Percentiles rank a stretch among this genome's conserved stretches.
These are phyloP conservation scores for Haematococcus lacustris DNA, from an alignment of 139 green algal species.

Conservation along the genomic window DNA sequence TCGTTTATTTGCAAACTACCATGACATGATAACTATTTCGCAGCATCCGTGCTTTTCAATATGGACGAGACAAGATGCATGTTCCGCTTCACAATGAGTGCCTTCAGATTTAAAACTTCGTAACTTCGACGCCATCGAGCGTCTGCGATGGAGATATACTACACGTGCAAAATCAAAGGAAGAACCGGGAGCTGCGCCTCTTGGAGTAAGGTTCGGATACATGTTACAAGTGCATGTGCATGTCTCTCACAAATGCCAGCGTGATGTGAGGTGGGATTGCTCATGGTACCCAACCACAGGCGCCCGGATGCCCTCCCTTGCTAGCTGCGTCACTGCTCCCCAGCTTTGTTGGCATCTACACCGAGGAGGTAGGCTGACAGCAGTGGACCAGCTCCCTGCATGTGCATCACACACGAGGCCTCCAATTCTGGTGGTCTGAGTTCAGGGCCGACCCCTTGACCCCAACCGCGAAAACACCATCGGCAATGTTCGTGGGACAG, in stretches of 20 bases:
- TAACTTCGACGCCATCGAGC: neutral
- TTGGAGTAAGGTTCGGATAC: constrained; percentile 28
- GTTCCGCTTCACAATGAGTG: neutral
- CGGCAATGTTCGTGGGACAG: constrained; percentile 35
- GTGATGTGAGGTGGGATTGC: neutral
- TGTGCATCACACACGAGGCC: neutral
- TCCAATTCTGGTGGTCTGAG: neutral
- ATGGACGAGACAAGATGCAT: neutral
- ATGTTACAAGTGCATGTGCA: neutral
- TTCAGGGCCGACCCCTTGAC: constrained; percentile 30
- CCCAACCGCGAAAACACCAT: constrained; percentile 26
- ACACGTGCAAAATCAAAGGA: constrained; percentile 25
- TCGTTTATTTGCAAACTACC: neutral
- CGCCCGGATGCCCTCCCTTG: constrained; percentile 23
- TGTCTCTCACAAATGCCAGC: constrained; percentile 2
- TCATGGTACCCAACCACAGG: constrained; percentile 13
- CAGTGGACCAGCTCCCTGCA: neutral
- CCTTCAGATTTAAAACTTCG: neutral
- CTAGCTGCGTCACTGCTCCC: constrained; percentile 32
- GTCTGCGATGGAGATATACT: constrained; percentile 43
- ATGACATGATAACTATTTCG: neutral
- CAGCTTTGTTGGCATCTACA: constrained; percentile 43
- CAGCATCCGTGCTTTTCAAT: neutral
- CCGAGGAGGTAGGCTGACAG: constrained; percentile 27
- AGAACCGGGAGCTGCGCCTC: constrained; percentile 14